Evolutionary conservation across 805 yeast species (phyloP), one percentile per base, ranked within the genome.

Genomic region (Candida xiaguanensis): DNA sequence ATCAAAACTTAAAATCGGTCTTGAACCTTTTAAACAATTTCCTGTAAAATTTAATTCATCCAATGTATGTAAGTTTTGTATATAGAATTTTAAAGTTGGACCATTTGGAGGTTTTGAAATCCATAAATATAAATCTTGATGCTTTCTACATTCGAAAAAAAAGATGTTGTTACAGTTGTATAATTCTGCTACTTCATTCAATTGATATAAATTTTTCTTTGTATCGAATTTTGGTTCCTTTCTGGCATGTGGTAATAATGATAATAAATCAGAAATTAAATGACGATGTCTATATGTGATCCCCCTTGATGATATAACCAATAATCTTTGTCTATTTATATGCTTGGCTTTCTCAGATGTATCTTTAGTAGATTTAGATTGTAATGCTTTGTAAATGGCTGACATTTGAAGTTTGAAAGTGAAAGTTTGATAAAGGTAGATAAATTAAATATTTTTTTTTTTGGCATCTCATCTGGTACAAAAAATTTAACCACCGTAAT

Each of bases 31-130:
- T 48, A 93, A 70, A 58, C 96, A 88, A 67, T 93, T 93, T 37
- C 99, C 99, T 9, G 96, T 89, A 68, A 93, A 93, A 60, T 93
- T 90, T 47, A 93, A 72, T 65, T 93, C 99, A 56, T 90, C 96
- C 72, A 89, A 78, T 24, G 98, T 93, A 63, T 93, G 98, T 66
- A 93, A 73, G 65, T 93, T 93, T 66, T 91, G 96, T 43, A 93
- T 76, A 59, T 84, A 93, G 63, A 93, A 91, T 65, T 93, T 93
- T 54, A 86, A 69, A 17, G 97, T 91, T 43, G 99, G 99, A 1
- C 99, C 99, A 60, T 93, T 91, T 31, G 99, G 99, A 20, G 98
- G 93, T 65, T 93, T 91, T 24, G 96, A 78, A 47, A 93, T 62
- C 96, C 97, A 93, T 62, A 93, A 63, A 62, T 93, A 93, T 55